Conservation (phyloP, 805 yeast species). For the Myxozyma nipponensis region DNA sequence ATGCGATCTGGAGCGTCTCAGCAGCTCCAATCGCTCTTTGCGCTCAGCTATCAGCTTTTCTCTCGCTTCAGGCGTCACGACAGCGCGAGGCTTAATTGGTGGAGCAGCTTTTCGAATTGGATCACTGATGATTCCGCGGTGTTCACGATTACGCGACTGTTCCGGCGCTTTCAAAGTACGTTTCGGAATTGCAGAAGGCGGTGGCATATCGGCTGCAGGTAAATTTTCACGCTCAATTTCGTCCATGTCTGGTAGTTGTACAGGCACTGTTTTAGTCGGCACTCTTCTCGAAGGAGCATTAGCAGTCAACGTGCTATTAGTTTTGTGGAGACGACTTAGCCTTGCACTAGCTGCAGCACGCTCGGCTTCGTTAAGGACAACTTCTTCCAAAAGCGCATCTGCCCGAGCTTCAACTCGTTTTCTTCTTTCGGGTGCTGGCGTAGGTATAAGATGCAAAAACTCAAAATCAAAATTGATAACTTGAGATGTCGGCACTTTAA, state of each 20-base stretch:
- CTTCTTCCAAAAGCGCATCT: background rate
- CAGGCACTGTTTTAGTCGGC: background rate
- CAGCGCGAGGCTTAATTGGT: background rate
- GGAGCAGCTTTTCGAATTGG: background rate
- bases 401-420: background rate
- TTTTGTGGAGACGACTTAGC: background rate
- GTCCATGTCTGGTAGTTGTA: background rate
- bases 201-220: background rate
- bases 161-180: background rate
- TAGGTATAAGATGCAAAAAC: conserved; percentile 19
- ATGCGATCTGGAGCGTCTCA: background rate
- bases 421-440: background rate
- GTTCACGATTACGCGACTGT: background rate
- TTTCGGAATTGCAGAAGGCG: background rate
- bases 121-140: background rate
- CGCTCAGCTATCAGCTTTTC: background rate
- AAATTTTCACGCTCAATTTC: too few relatives aligned
- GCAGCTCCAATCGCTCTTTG: background rate
- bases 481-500: background rate
- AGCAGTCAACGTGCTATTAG: background rate
- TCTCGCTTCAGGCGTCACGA: background rate
- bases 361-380: background rate
- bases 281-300: background rate
- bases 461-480: conserved; percentile 21
- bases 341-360: background rate